These are phyloP conservation scores for Strombidium stylifer DNA, from an alignment of 73 alveolate species.

Conservation along the genomic window DNA sequence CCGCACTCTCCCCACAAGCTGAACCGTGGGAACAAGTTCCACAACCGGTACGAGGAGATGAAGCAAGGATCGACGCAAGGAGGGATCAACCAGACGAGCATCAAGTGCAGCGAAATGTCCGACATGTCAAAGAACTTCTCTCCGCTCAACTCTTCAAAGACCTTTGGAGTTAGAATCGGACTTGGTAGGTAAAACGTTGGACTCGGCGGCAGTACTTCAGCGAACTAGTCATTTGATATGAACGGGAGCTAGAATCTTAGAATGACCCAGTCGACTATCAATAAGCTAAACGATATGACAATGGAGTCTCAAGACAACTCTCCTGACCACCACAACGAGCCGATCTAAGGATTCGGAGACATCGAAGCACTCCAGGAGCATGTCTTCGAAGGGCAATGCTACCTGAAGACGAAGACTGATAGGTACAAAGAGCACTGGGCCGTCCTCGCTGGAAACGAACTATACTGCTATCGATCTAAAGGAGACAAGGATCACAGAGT, in stretches of 20 bases:
- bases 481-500: slow-evolving; percentile 53
- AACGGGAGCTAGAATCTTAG: neutral
- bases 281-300: neutral
- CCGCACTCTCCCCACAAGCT: too few relatives aligned
- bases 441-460: slow-evolving; percentile 40
- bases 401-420: slow-evolving; percentile 34
- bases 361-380: too few relatives aligned
- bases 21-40: too few relatives aligned
- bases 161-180: too few relatives aligned
- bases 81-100: too few relatives aligned
- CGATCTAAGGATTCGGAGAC: too few relatives aligned
- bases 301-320: neutral
- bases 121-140: too few relatives aligned
- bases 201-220: neutral
- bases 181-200: neutral
- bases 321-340: neutral
- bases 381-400: slow-evolving; percentile 38
- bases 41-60: too few relatives aligned
- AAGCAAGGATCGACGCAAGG: too few relatives aligned
- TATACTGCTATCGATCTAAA: slow-evolving; percentile 53
- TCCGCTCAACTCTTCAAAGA: too few relatives aligned
- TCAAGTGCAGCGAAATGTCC: too few relatives aligned
- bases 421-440: slow-evolving; percentile 38
- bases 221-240: neutral
- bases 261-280: neutral